Evolutionary conservation across 2,329 filamentous ascomycete species (phyloP).

Genomic region (Diaporthe aspalathi): DNA sequence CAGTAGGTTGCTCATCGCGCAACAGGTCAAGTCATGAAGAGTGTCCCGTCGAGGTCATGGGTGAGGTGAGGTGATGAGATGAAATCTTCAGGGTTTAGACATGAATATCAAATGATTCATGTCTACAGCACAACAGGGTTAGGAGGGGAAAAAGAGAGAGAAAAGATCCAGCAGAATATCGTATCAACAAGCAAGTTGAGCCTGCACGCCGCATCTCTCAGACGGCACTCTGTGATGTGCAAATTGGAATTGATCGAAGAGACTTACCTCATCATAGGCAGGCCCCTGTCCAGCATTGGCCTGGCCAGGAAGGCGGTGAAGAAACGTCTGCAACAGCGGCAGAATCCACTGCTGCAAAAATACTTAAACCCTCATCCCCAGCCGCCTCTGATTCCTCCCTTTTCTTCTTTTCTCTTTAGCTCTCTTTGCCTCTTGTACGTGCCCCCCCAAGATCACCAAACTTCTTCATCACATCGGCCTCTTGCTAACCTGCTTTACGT

Average conservation of each 20-base stretch:
- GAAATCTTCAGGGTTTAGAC: conserved; percentile 17
- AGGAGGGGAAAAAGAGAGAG: too few relatives aligned
- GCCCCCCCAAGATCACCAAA: background rate
- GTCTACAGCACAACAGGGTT: too few relatives aligned
- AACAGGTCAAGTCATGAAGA: conserved; percentile 26
- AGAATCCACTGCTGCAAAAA: background rate
- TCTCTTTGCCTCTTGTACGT: conserved; percentile 34
- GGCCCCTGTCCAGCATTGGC: background rate
- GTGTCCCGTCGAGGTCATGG: background rate
- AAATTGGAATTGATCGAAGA: background rate
- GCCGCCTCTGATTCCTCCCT: background rate
- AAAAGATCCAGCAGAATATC: too few relatives aligned
- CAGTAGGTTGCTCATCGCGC: conserved; percentile 40
- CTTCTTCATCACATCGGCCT: too few relatives aligned
- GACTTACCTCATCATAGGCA: background rate
- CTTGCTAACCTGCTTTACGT: background rate
- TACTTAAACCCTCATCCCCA: conserved; percentile 43
- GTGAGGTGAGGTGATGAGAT: background rate
- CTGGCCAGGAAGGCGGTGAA: background rate
- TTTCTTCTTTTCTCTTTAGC: conserved; percentile 15
- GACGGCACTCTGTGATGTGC: conserved; percentile 1
- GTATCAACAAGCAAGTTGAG: too few relatives aligned
- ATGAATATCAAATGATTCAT: background rate
- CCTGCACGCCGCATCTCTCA: background rate
- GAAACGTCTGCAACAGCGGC: background rate